phyloP scores from a whole-genome alignment of 2,329 filamentous ascomycete species.

The Fusarium cyanostomum region DNA sequence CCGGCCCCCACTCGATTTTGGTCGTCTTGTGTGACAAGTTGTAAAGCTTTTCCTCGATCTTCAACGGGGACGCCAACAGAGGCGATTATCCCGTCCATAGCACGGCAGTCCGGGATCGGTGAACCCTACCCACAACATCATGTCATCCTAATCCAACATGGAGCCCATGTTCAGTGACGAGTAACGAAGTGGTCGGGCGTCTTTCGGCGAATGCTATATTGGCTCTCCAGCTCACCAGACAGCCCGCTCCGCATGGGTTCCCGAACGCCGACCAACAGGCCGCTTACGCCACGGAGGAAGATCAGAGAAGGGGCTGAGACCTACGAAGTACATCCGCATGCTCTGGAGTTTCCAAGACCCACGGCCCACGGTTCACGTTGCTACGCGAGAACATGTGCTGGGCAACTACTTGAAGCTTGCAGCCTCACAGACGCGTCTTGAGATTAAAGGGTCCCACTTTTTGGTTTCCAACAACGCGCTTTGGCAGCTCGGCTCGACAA shows the following conservation, averaged over 20 bases:
- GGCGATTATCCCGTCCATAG: slow-evolving; percentile 1
- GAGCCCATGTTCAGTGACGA: neutral
- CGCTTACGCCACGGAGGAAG: neutral
- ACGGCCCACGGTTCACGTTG: slow-evolving; percentile 2
- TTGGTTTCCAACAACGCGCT: slow-evolving; percentile 27
- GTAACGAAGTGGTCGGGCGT: neutral
- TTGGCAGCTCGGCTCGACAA: slow-evolving; percentile 17
- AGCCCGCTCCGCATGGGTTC: slow-evolving; percentile 6
- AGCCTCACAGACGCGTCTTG: slow-evolving; percentile 39
- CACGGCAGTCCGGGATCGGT: slow-evolving; percentile 6
- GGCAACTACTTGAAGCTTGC: too few species aligned
- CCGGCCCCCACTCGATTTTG: neutral
- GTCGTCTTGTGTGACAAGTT: neutral
- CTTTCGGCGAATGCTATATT: slow-evolving; percentile 9
- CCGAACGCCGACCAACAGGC: neutral
- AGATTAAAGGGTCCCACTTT: slow-evolving; percentile 37
- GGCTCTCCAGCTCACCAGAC: slow-evolving; percentile 29
- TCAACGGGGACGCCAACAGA: slow-evolving; percentile 5
- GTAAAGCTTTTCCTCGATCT: neutral
- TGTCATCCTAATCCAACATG: neutral
- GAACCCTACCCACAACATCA: slow-evolving; percentile 3
- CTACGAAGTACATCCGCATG: slow-evolving; percentile 11
- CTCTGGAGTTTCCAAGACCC: neutral
- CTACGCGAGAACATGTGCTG: neutral
- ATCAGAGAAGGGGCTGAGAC: slow-evolving; percentile 15